Base-by-base conservation (phyloP, 345 rosid species). In the Boechera divaricarpa region DNA sequence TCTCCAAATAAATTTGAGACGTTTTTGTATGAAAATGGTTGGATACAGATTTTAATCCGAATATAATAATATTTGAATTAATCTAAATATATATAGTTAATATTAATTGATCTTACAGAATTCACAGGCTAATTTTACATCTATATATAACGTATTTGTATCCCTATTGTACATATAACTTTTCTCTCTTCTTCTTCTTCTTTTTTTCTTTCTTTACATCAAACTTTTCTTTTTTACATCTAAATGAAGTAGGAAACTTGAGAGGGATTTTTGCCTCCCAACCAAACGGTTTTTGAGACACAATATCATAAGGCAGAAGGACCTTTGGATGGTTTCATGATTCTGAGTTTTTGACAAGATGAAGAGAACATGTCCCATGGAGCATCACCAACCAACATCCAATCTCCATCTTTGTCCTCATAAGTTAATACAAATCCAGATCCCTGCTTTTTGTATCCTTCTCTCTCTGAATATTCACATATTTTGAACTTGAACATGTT, bases 271-370 rank as follows among this genome's bases (percentile, higher is more conserved):
- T 2, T 31, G 18, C 38, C 24, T 21, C 24, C 6, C 8, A 16
- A 38, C 36, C 38, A 41, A 69, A 69, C 8, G 28, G 3, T 21
- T 21, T 21, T 21, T 21, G 1, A 21, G 24, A 21, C 24, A 21
- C 8, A 36, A 21, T 33, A 74, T 74, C 58, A 74, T 21, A 60
- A 69, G 6, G 68, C 8, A 47, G 9, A 1, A 32, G 10, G 29
- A 52, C 88, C 90, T 77, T 94, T 91, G 42, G 95, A 83, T 73
- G 85, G 81, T 87, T 87, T 94, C 93, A 92, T 90, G 87, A 94
- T 87, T 83, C 94, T 86, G 52, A 94, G 67, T 72, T 86, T 94
- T 79, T 90, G 88, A 69, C 98, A 94, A 63, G 98, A 87, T n/a
- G 86, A 79, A 73, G 86, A 84, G 82, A 94, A 94, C 98, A 90